Evolutionary conservation across 371 early-diverging fungal species (phyloP).

Genomic region (Rhizopus arrhizus): DNA sequence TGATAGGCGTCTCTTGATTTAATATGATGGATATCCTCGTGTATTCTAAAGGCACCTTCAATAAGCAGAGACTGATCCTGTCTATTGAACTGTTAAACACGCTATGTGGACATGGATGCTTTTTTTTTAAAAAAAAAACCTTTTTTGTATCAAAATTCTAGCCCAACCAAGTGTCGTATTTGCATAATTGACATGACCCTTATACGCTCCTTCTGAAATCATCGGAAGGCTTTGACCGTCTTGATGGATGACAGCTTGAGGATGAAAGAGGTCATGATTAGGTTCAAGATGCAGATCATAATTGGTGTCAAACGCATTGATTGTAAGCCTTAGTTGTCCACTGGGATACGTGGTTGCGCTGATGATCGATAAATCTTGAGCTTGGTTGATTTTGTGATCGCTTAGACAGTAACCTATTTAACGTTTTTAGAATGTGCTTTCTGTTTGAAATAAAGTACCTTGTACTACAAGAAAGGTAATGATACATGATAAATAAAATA

Average conservation of each 20-base stretch:
- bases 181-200: slow-evolving; percentile 15
- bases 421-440: no score
- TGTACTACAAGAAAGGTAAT: no score
- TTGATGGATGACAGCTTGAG: slow-evolving; percentile 45
- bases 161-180: slow-evolving; percentile 62
- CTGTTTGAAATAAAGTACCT: no score
- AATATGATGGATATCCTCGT: slow-evolving; percentile 65
- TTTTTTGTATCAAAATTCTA: slow-evolving; percentile 54
- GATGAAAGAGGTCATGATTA: slow-evolving; percentile 74
- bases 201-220: slow-evolving; percentile 10
- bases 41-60: slow-evolving; percentile 64
- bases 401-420: background rate
- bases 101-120: background rate
- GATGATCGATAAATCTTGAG: background rate
- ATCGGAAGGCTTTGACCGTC: background rate
- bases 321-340: slow-evolving; percentile 10
- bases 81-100: slow-evolving; percentile 7
- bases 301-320: slow-evolving; percentile 33
- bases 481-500: no score
- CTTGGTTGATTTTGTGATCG: background rate
- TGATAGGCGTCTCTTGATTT: slow-evolving; percentile 60
- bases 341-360: background rate
- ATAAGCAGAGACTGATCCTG: slow-evolving; percentile 43
- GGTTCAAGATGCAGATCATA: slow-evolving; percentile 73
- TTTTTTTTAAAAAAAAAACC: background rate